Conservation (phyloP, 2,329 filamentous ascomycete species). For the Monosporascus sp. region DNA sequence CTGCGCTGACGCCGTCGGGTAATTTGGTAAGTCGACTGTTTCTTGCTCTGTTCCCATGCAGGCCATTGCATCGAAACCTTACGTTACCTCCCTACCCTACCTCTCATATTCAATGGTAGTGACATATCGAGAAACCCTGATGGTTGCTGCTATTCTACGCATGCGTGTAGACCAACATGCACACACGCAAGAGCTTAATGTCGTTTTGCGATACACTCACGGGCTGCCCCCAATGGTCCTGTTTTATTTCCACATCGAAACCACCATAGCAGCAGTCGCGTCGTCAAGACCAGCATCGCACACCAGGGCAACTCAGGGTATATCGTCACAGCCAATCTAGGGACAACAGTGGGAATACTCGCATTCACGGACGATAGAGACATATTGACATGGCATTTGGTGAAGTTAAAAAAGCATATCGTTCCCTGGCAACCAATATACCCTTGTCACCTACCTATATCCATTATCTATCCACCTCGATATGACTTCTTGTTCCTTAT, state of each 20-base stretch:
- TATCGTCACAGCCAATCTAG: too few species aligned
- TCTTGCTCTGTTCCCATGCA: neutral
- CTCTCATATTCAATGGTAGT: neutral
- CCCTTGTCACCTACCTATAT: neutral
- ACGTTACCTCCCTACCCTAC: neutral
- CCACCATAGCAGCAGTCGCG: too few species aligned
- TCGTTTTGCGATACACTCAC: neutral
- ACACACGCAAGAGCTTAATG: neutral
- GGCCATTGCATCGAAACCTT: neutral
- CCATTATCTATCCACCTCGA: neutral
- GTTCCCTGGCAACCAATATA: too few species aligned
- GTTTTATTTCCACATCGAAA: neutral
- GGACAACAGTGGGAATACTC: too few species aligned
- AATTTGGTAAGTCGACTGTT: conserved; percentile 22
- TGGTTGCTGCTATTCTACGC: too few species aligned
- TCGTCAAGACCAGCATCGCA: too few species aligned
- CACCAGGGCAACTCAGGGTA: too few species aligned
- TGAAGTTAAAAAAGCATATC: too few species aligned
- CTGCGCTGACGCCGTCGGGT: conserved; percentile 24
- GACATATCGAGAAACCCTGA: too few species aligned
- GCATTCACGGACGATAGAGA: too few species aligned
- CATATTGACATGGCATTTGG: too few species aligned
- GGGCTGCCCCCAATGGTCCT: neutral
- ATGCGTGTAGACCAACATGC: neutral
- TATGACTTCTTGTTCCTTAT: neutral